Evolutionary conservation across 331 rosid genomes (phyloP).

Genomic region (Ulmus americana): DNA sequence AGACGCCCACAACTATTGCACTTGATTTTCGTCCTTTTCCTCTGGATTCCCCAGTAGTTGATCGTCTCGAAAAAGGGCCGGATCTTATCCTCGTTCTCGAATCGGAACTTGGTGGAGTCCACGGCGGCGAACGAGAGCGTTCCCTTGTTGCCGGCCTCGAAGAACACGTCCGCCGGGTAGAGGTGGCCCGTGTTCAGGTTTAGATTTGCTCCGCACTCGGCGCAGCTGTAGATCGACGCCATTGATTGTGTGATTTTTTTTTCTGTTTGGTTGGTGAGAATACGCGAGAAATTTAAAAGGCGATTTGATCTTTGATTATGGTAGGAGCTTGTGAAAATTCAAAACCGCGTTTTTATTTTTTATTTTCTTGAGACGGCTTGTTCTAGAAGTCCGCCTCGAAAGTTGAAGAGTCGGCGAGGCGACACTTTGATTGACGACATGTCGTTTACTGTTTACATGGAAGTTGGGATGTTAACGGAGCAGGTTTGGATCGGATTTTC

Average conservation of each 20-base stretch:
- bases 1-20: slow-evolving; percentile 49
- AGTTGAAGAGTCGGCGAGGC: too few species aligned
- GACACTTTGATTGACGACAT: too few species aligned
- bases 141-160: slow-evolving; percentile 82
- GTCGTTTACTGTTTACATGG: too few species aligned
- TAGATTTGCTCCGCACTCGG: slow-evolving; percentile 55
- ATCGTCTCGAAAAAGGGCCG: slow-evolving; percentile 74
- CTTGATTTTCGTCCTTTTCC: slow-evolving; percentile 76
- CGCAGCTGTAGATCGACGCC: slow-evolving; percentile 63
- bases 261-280: not conserved
- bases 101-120: slow-evolving; percentile 55
- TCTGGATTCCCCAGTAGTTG: slow-evolving; percentile 82
- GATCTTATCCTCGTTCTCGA: slow-evolving; percentile 73
- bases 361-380: too few species aligned
- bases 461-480: too few species aligned
- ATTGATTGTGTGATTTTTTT: slow-evolving; percentile 24
- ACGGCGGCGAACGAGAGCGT: slow-evolving; percentile 62
- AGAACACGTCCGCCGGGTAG: slow-evolving; percentile 60
- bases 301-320: not conserved
- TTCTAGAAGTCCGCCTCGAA: too few species aligned
- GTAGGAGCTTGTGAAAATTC: not conserved
- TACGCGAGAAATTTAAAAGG: not conserved
- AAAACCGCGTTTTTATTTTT: not conserved
- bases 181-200: slow-evolving; percentile 42
- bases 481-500: too few species aligned